Evolutionary conservation across 306 rosid species (phyloP), one percentile per base, ranked within the genome.

Genomic region (Morella rubra): DNA sequence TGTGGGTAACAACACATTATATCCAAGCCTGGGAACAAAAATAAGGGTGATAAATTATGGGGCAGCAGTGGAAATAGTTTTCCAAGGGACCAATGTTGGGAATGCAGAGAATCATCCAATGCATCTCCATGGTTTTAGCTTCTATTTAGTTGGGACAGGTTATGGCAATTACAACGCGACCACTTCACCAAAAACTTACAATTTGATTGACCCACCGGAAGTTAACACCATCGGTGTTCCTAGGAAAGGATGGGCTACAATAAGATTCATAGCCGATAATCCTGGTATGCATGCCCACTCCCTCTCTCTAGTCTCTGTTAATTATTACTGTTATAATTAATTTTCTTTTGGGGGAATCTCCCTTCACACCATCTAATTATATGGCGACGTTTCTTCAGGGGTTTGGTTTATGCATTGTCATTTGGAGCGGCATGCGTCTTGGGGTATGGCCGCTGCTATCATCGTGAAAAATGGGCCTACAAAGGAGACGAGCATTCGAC

Each of bases 391-490:
- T 42, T 72, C 37, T 71, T 22, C 76, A 85, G 88, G 88, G 52
- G 85, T 84, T n/a, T 84, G 85, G 85, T 84, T 69, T 55, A 69
- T 84, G 84, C 87, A 84, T n/a, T 84, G 87, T 49, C 87, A 84
- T 79, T 77, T 67, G 7, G 85, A 85, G 1, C 68, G 79, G 5
- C 85, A 85, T 45, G 73, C 77, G 37, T 78, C 79, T 20, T 85
- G 84, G 86, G 88, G 88, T 11, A 82, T 85, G 88, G 82, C 64
- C 8, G 76, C 80, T 0, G 84, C 70, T 54, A 41, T 85, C 53
- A 82, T 82, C 32, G 86, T 82, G 49, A 64, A 73, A 75, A 75
- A 82, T 69, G 84, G 88, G 51, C 69, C 70, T 2, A 81, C 79
- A 8, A n/a, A 41, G 3, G 75, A 76, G 14, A 82, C 81, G 1